Base-by-base conservation (phyloP, 75 land plant genomes). In the Larix kaempferi region DNA sequence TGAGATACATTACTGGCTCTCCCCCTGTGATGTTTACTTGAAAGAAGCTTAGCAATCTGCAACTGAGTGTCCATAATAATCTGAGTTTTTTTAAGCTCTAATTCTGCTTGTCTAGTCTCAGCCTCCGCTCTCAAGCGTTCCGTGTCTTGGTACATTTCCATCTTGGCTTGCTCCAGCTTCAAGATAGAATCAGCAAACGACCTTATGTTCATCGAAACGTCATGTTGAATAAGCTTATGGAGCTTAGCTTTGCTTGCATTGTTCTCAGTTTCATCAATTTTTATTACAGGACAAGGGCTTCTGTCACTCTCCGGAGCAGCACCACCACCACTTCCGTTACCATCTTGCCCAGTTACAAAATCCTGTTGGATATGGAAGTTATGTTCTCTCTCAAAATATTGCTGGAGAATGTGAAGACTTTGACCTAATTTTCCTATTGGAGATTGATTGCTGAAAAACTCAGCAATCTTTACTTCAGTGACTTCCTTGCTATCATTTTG, bases 31-130 rank as follows among this genome's bases (percentile, higher is more conserved):
- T 69, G 74, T 39, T 72, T 72, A 25, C 35, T 62, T 61, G 81
- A 57, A 44, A 85, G 44, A 22, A 84, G 74, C 63, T 74, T 80
- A 27, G 90, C 88, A 71, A 88, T 82, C 81, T 88, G 83, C 62
- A 86, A 59, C 74, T 88, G 86, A 49, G 84, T 86, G 55, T 76
- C 74, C 67, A 86, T n/a, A 78, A 86, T 49, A 89, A 88, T 75
- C 71, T 77, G 85, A 71, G 86, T 83, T 62, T 75, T 8, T 57
- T 80, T 76, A 27, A 76, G 76, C 56, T 85, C 84, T 60, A 77
- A 29, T 19, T 85, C 78, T 44, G 41, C 27, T 23, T 87, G 72
- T 59, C 78, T 67, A 25, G 78, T 87, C 76, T 85, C 87, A 52
- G 82, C 87, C 59, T 88, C 85, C 1, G 78, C 61, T 55, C 85